Evolutionary conservation across 1,139 yeast genomes (phyloP), one percentile per base, ranked within the genome.

Genomic region (Williopsis jadinii): DNA sequence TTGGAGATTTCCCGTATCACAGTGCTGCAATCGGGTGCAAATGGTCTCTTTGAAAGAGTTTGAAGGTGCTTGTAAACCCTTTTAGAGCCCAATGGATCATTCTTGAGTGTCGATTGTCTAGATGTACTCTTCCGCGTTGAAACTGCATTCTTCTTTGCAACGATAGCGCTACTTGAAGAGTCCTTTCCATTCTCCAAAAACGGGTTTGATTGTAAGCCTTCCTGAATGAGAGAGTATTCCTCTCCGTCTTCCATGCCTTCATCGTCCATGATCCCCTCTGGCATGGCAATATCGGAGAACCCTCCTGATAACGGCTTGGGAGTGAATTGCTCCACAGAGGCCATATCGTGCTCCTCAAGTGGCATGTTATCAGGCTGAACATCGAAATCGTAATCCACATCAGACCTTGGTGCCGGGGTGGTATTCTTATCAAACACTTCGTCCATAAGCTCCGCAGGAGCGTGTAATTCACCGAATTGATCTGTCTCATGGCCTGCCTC

Each of bases 251-350:
- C 32, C 24, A 19, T 19, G 2, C 30, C 43, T 14, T 36, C 41
- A 9, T 47, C 54, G 5, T 49, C 52, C 44, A 52, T 50, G 5
- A 54, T 36, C 11, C 55, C 56, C 26, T 48, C 47, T 1, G 58
- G 58, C 5, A 49, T 34, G 0, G 54, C 58, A 35, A 54, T 47
- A 37, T 52, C 58, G 6, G 56, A 52, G 30, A 44, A 44, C 1
- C 41, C 28, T 0, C 38, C 29, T 1, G 41, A 38, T 11, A 41
- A 28, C 9, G 40, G 46, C 30, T 19, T 4, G 6, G 24, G 24
- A 19, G 24, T 19, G 24, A 19, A 19, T 19, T 19, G 24, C 24
- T 19, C 24, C 9, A 9, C 32, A 30, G 10, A 15, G 11, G 14
- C 9, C 32, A 3, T 5, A 30, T 30, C 11, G 6, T 30, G 28